Conservation (phyloP, 208 protist genomes). For the Naegleria fowleri region DNA sequence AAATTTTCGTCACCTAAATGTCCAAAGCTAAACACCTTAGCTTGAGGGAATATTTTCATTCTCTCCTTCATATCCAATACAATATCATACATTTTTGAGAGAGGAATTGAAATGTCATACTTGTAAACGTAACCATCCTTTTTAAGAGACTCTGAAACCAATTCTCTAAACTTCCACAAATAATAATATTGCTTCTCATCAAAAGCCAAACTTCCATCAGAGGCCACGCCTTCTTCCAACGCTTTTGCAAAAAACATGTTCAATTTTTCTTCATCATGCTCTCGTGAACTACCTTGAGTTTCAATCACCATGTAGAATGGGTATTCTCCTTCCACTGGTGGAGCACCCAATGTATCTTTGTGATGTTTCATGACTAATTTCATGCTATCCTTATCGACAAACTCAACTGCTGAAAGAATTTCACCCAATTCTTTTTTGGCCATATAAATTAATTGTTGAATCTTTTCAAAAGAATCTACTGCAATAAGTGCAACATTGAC, state of each 20-base stretch:
- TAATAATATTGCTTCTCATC: background rate
- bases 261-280: constrained; percentile 73
- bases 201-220: background rate
- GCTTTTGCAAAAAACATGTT: constrained; percentile 60
- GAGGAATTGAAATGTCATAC: constrained; percentile 70
- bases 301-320: constrained; percentile 84
- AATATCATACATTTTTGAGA: constrained; percentile 56
- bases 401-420: constrained; percentile 85
- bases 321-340: constrained; percentile 36
- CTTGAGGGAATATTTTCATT: constrained; percentile 10
- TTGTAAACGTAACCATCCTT: constrained; percentile 60
- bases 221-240: constrained; percentile 37
- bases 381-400: constrained; percentile 76
- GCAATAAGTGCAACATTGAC: constrained; percentile 75
- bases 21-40: constrained; percentile 68
- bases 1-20: constrained; percentile 94
- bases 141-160: constrained; percentile 32
- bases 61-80: constrained; percentile 49
- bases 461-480: constrained; percentile 57
- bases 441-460: constrained; percentile 60
- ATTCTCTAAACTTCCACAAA: constrained; percentile 2
- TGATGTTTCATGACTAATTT: constrained; percentile 54
- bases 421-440: constrained; percentile 75
- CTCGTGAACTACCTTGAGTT: constrained; percentile 75
- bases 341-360: constrained; percentile 44